Conservation (phyloP, 148 eudicot genomes). For the Rhododendron henanense region DNA sequence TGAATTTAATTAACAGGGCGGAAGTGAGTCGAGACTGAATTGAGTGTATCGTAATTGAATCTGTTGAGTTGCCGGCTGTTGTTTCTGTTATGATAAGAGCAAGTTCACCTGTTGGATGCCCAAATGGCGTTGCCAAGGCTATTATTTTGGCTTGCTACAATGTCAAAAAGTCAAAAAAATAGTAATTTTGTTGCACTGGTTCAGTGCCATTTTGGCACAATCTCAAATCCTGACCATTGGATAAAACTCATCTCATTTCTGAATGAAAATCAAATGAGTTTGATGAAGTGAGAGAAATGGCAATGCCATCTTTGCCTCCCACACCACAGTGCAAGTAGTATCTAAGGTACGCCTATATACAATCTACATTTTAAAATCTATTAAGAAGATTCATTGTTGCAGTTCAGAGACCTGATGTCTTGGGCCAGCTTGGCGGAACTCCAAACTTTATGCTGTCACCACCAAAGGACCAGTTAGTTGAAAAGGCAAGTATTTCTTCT, state of each 20-base stretch:
- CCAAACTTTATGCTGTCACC: constrained; percentile 35
- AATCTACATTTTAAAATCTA: neutral
- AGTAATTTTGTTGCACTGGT: neutral
- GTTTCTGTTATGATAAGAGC: neutral
- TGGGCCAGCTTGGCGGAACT: constrained; percentile 33
- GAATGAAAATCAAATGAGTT: neutral
- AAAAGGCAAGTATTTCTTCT: constrained; percentile 54
- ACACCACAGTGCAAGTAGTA: neutral
- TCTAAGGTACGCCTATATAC: neutral
- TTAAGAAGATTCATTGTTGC: constrained; percentile 15
- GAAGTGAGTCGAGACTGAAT: neutral
- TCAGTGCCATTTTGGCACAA: neutral
- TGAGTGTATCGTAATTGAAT: neutral
- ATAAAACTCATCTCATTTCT: neutral
- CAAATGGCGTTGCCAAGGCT: neutral
- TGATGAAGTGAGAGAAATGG: neutral
- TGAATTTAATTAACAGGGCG: neutral
- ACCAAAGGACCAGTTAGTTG: constrained; percentile 70
- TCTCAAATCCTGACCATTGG: neutral
- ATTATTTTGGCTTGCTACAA: neutral
- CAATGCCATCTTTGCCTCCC: neutral
- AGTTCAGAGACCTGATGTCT: constrained; percentile 38
- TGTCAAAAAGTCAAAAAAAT: neutral
- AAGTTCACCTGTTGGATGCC: neutral
- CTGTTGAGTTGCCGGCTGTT: neutral